A percentile compares a stretch with the other conserved stretches of the same genome.
These are phyloP conservation scores for barrel medic (Medicago truncatula) DNA, from an alignment of 306 rosid genomes.

Conservation along the genomic window DNA sequence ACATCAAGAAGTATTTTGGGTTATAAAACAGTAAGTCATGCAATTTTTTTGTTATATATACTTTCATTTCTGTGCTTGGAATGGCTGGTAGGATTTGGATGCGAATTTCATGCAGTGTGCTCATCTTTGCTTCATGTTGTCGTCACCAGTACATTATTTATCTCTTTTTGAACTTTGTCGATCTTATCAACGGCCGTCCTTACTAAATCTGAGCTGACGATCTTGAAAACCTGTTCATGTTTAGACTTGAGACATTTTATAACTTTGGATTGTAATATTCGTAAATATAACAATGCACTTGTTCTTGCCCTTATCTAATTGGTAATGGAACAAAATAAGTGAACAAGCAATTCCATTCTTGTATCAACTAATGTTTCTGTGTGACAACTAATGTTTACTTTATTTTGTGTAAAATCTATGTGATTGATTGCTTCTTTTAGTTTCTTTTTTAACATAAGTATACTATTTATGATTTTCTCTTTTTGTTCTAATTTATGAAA, in stretches of 20 bases:
- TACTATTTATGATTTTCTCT: constrained; percentile 18
- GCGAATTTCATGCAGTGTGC: constrained; percentile 8
- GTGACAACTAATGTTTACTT: constrained; percentile 26
- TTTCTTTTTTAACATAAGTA: background rate
- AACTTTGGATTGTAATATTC: constrained; percentile 8
- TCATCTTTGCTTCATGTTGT: constrained; percentile 27
- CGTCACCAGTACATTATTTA: constrained; percentile 3
- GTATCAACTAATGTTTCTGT: constrained; percentile 12
- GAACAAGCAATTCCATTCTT: constrained; percentile 12
- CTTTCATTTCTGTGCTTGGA: background rate
- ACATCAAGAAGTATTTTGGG: constrained; percentile 94
- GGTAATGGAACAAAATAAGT: constrained; percentile 6
- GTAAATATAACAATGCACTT: constrained; percentile 23
- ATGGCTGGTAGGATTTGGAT: background rate
- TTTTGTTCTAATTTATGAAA: constrained; percentile 32
- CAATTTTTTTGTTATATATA: constrained; percentile 27
- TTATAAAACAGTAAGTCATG: constrained; percentile 73
- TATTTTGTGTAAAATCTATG: constrained; percentile 15
- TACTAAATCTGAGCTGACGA: background rate
- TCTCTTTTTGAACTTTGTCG: constrained; percentile 13
- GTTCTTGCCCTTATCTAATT: constrained; percentile 20
- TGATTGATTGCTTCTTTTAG: constrained; percentile 2
- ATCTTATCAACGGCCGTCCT: background rate
- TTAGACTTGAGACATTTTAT: constrained; percentile 4
- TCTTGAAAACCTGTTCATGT: constrained; percentile 11